Base-by-base conservation (phyloP, 2,329 filamentous ascomycete species). In the Shiraia sp. region DNA sequence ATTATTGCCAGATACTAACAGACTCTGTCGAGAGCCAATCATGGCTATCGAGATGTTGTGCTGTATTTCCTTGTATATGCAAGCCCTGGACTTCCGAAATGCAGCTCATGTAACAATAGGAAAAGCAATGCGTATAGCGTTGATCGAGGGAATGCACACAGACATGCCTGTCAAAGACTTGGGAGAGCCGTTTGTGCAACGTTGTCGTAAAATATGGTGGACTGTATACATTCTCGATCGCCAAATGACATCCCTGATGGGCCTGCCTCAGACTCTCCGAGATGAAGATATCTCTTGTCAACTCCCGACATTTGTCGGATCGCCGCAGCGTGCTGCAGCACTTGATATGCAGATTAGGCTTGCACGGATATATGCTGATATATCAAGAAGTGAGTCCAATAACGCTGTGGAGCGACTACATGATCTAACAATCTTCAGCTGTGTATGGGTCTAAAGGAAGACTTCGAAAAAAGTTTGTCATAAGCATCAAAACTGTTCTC, bases 201-300 rank as follows among this genome's bases (percentile, higher is more conserved):
- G 78, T 36, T 75, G 72, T 36, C 73, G 76, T 1, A 72, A 71
- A 24, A 67, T 77, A 8, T 81, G 77, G 76, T 80, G 77, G 77
- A 80, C 78, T 0, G 68, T 79, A 0, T 79, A 78, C 28, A 67
- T 80, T 1, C 58, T 80, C 1, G 78, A 80, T 38, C 70, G 77
- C 2, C 72, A 80, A 48, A 78, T 80, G 70, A 77, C 76, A 1
- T 77, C 76, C 0, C 47, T 80, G 2, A 78, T 80, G 73, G 78
- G 78, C 0, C 47, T 79, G 0, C 78, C 79, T 0, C 70, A 75
- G 32, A 73, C 75, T 0, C 66, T 80, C 2, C 65, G 68, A 14
- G 76, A 80, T 27, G 72, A 78, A n/a, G 75, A 80, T 29, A 71
- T 82, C 0, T 68, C 73, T 6, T 72, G 75, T 1, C 65, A 69